A percentile compares a stretch with the other conserved stretches of the same genome.
Conservation (phyloP, 257 asterid genomes). For the Primulina eburnea region DNA sequence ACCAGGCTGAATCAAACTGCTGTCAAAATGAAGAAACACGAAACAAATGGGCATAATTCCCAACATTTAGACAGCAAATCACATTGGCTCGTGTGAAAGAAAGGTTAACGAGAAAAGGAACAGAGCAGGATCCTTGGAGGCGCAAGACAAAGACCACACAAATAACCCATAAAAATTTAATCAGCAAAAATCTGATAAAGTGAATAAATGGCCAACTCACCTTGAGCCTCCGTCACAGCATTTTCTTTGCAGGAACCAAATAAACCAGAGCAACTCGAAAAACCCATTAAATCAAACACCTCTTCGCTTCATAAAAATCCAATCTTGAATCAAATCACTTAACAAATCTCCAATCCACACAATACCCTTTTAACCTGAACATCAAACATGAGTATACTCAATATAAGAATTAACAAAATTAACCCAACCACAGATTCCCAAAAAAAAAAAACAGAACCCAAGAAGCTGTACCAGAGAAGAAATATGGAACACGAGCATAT, state of each 20-base stretch:
- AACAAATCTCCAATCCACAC: constrained; percentile 15
- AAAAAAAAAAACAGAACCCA: not conserved
- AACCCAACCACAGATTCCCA: constrained; percentile 9
- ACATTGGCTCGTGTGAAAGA: too few relatives aligned
- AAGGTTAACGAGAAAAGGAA: not conserved
- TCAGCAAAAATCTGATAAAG: not conserved
- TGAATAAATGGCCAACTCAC: constrained; percentile 24
- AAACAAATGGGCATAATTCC: too few relatives aligned
- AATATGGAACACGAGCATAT: not conserved
- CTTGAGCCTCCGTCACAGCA: constrained; percentile 32
- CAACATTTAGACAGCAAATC: too few relatives aligned
- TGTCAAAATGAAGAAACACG: not conserved
- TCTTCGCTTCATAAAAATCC: constrained; percentile 21
- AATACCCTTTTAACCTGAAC: constrained; percentile 21
- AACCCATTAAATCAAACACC: constrained; percentile 33
- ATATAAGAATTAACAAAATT: constrained; percentile 1
- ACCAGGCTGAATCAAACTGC: not conserved
- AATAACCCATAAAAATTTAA: not conserved
- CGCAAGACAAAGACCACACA: constrained; percentile 6
- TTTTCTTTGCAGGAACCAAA: constrained; percentile 41
- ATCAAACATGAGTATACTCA: constrained; percentile 20
- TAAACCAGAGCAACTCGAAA: constrained; percentile 54
- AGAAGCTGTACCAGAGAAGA: constrained; percentile 1
- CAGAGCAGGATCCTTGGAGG: not conserved
- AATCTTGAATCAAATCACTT: constrained; percentile 25